Evolutionary conservation across 345 rosid species (phyloP).

Genomic region (Lepidium sativum): DNA sequence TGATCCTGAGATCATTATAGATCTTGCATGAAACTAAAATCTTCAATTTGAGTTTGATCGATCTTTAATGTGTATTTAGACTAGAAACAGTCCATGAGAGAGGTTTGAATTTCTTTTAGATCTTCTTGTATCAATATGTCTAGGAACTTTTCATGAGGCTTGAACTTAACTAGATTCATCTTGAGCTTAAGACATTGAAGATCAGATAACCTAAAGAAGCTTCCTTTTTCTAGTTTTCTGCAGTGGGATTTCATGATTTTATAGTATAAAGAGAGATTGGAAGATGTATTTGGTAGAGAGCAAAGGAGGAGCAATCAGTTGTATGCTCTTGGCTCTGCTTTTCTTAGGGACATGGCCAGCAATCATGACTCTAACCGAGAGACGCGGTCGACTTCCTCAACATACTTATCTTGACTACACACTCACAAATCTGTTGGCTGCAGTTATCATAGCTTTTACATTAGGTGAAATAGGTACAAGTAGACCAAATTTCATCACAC

Average conservation of each 20-base stretch:
- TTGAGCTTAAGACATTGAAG: background rate
- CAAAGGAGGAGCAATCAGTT: slow-evolving; percentile 76
- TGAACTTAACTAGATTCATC: background rate
- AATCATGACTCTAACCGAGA: slow-evolving; percentile 60
- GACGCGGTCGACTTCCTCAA: slow-evolving; percentile 87
- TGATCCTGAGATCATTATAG: background rate
- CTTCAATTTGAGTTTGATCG: background rate
- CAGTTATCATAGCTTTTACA: slow-evolving; percentile 72
- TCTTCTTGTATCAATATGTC: background rate
- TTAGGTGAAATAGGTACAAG: slow-evolving; percentile 58
- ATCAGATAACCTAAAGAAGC: background rate
- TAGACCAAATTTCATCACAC: slow-evolving; percentile 57
- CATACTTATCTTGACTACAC: slow-evolving; percentile 92
- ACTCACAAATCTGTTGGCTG: slow-evolving; percentile 67
- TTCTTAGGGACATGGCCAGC: slow-evolving; percentile 98
- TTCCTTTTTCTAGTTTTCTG: background rate
- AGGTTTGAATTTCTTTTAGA: background rate
- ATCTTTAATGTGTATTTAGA: background rate
- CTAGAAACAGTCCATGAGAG: background rate
- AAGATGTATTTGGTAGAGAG: slow-evolving; percentile 70
- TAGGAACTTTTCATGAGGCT: background rate
- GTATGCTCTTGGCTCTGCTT: slow-evolving; percentile 68
- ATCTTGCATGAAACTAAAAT: background rate
- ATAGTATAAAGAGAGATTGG: background rate
- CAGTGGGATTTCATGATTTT: background rate